Evolutionary conservation across 108 stramenopile genomes (phyloP), one percentile per base, ranked within the genome.

Genomic region (Craspedostauros australis): DNA sequence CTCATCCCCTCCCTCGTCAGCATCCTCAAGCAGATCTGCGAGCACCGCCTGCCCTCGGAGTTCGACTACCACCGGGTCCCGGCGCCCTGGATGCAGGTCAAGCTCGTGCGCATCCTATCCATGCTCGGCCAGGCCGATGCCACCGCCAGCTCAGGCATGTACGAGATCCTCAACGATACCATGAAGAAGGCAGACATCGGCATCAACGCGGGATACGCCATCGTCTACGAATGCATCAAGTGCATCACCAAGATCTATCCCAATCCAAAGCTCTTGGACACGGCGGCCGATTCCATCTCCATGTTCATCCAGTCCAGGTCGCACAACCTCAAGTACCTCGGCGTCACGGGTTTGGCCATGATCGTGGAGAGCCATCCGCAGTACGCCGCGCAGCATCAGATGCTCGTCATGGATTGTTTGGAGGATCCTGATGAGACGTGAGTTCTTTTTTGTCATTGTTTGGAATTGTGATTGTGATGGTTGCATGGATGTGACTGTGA

Each of bases 21-120:
- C 54, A 98, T 99, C 46, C 66, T 99, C 27, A 97, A 97, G 63
- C 98, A 99, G 82, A 90, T 99, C 59, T 67, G 82, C 14, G 98
- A 99, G 54, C 94, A 93, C 54, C 87, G 98, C 12, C 68, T 99
- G 24, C 98, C 98, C 2, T 57, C 77, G n/a, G 98, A 98, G 43
- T 99, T 76, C 66, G 95, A 98, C 68, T 99, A 99, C 71, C 98
- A 99, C 73, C 80, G 95, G 1, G 91, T 99, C 16, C 98, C 98
- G 2, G 96, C 98, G 4, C 98, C 98, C 5, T 99, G 98, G 98
- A 96, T 98, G 65, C 98, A 99, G 73, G 88, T 98, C 70, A 83
- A 88, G 57, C 60, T 99, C 12, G 75, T 99, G 24, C 76, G 95
- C 5, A 86, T 99, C 34, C 72, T 99, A 45, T 86, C 93, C 40